A percentile compares a stretch with the other conserved stretches of the same genome.
Conservation (phyloP, 371 early-diverging fungal genomes). For the Rhizopus sp. region DNA sequence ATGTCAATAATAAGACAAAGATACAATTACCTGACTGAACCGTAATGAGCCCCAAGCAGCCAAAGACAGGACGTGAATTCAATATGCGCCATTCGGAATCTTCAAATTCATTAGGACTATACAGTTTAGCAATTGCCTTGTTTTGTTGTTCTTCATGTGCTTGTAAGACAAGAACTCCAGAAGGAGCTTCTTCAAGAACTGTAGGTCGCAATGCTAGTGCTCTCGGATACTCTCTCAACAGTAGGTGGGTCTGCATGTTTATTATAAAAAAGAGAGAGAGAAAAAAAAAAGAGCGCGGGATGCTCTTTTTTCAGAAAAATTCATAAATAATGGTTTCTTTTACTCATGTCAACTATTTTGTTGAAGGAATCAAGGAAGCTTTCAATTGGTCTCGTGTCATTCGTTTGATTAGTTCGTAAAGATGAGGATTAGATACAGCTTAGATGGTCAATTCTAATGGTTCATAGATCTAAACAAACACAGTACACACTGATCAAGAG, state of each 20-base stretch:
- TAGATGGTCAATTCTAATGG: neutral
- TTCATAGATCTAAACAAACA: conserved; percentile 36
- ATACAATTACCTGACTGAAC: conserved; percentile 56
- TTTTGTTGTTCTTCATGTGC: conserved; percentile 27
- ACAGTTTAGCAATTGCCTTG: conserved; percentile 47
- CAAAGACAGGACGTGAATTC: conserved; percentile 64
- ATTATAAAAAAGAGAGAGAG: conserved; percentile 6
- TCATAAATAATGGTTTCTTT: neutral
- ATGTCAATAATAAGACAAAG: neutral
- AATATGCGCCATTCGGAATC: conserved; percentile 50
- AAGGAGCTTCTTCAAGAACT: conserved; percentile 48
- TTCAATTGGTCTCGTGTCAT: conserved; percentile 38
- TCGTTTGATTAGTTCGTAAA: conserved; percentile 36
- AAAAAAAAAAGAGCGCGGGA: conserved; percentile 2
- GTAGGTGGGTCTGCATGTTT: conserved; percentile 49
- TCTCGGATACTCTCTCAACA: conserved; percentile 51
- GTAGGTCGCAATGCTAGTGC: conserved; percentile 53
- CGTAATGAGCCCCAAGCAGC: conserved; percentile 70
- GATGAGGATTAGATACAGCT: neutral
- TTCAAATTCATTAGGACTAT: conserved; percentile 51
- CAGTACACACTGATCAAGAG: conserved; percentile 39
- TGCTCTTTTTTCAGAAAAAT: conserved; percentile 10
- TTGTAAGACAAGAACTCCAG: conserved; percentile 50
- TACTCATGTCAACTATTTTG: conserved; percentile 27
- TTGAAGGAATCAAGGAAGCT: conserved; percentile 35